Base-by-base conservation (phyloP, 2,329 filamentous ascomycete species). In the Aspergillus novoparasiticus region DNA sequence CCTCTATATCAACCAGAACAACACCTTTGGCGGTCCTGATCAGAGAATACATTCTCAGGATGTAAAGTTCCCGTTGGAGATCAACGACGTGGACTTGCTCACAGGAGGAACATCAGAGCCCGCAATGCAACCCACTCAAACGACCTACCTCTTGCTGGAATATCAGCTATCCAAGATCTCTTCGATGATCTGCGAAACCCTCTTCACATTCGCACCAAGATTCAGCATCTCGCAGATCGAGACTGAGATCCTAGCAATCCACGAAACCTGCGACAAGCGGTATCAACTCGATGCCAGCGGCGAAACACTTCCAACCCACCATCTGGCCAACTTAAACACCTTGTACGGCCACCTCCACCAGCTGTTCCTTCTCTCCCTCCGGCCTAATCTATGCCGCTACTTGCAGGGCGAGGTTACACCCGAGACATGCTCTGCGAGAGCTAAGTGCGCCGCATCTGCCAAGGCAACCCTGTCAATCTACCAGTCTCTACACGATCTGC, bases 301-400 rank as follows among this genome's bases (percentile, higher is more conserved):
- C 23, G 68, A 73, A 3, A 66, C 72, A 5, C 66, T 78, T 5
- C 72, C 71, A 2, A 64, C 68, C 19, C 73, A 79, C 50, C 78
- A 80, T 59, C 68, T 74, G 45, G 77, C 77, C 53, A 77, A 80
- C 63, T 66, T 77, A n/a, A 74, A 79, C 57, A 79, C 80, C 30
- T 71, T 80, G 26, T 76, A 79, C 62, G 75, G 76, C 61, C 76
- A 79, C 58, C 75, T 76, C 34, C 72, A 79, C 53, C 78, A 80
- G 50, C 68, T 79, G 2, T 68, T 73, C 21, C 70, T 80, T 1
- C 71, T 80, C 3, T 73, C 79, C 1, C 72, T 79, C 55, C 76
- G 77, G 3, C 77, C 76, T 1, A 69, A 53, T 4, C 69, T 79
- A 1, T 72, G 72, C 54, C 72, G 73, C 36, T 78, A 75, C 51